Evolutionary conservation across 345 rosid genomes (phyloP).

Genomic region (Hibiscus mutabilis): DNA sequence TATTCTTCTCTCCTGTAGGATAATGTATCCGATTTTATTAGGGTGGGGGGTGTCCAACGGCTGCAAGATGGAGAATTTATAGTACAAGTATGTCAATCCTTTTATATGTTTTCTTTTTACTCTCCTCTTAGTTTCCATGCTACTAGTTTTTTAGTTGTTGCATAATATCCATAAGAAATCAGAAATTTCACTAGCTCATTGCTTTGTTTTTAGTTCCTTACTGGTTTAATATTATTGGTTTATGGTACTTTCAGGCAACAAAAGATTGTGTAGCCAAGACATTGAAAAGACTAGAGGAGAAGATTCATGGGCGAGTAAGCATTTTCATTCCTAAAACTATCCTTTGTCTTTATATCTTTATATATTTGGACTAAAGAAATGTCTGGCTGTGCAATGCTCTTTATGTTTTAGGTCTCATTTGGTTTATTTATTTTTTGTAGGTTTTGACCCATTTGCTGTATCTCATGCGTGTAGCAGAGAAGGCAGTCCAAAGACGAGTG

Average conservation of each 20-base stretch:
- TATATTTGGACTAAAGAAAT: background rate
- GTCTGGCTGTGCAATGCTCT: background rate
- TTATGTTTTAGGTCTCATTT: background rate
- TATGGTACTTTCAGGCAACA: slow-evolving; percentile 59
- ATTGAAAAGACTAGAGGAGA: slow-evolving; percentile 92
- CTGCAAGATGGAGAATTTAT: slow-evolving; percentile 95
- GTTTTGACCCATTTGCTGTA: slow-evolving; percentile 80
- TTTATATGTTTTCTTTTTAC: background rate
- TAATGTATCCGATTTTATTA: slow-evolving; percentile 89
- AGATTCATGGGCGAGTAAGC: slow-evolving; percentile 89
- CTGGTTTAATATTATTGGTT: background rate
- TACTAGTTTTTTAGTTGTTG: slow-evolving; percentile 4
- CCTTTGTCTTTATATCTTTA: background rate
- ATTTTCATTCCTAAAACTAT: slow-evolving; percentile 13
- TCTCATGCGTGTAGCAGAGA: slow-evolving; percentile 80
- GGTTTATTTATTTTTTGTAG: slow-evolving; percentile 35
- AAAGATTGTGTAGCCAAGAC: slow-evolving; percentile 98
- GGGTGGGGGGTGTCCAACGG: slow-evolving; percentile 94
- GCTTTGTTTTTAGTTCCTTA: background rate
- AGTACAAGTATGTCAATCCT: slow-evolving; percentile 58
- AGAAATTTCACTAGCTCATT: slow-evolving; percentile 7
- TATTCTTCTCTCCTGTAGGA: slow-evolving; percentile 51
- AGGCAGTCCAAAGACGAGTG: slow-evolving; percentile 75
- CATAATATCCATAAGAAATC: slow-evolving; percentile 1
- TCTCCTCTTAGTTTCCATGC: background rate